Evolutionary conservation across 2,329 filamentous ascomycete species (phyloP), one percentile per base, ranked within the genome.

Genomic region (Ceratocystis huliohia): DNA sequence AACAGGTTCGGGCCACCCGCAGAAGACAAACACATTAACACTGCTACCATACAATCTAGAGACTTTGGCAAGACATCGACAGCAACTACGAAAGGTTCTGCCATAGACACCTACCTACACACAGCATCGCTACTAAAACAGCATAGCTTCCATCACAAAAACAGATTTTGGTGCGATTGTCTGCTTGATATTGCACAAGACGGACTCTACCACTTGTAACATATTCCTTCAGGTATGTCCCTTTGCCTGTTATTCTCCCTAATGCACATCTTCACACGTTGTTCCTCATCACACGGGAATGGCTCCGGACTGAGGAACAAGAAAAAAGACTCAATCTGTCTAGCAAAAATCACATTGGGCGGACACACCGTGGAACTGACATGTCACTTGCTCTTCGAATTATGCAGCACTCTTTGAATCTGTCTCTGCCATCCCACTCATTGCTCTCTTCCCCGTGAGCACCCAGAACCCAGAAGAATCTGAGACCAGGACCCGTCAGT

Each of bases 1-100:
- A 78, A 78, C 76, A 78, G 75, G 75, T 78, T 77, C 75, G 73
- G 77, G 76, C 72, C 76, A 74, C 73, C 74, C 75, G 76, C 77
- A 78, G 77, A 22, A 53, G n/a, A 56, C 63, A 64, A 64, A 53
- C 46, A 57, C 25, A 57, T 57, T 57, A 28, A 57, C 28, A 57
- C 53, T 28, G 10, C 53, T 30, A 17, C 22, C 22, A 50, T 25
- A 17, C 22, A 15, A 57, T 22, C 22, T 57, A 25, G 1, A 57
- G 53, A 30, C 53, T 5, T 41, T 41, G 37, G 30, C 25, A 30
- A 57, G 53, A 57, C 22, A 15, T 3, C 37, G 53, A n/a, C 28
- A 28, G 33, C 53, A 17, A 30, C 53, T 17, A 33, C 53, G 20
- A 25, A 13, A 7, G 22, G 45, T 15, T n/a, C 33, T 20, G 20